Evolutionary conservation across 257 asterid species (phyloP).

Genomic region (Solanum pennellii): DNA sequence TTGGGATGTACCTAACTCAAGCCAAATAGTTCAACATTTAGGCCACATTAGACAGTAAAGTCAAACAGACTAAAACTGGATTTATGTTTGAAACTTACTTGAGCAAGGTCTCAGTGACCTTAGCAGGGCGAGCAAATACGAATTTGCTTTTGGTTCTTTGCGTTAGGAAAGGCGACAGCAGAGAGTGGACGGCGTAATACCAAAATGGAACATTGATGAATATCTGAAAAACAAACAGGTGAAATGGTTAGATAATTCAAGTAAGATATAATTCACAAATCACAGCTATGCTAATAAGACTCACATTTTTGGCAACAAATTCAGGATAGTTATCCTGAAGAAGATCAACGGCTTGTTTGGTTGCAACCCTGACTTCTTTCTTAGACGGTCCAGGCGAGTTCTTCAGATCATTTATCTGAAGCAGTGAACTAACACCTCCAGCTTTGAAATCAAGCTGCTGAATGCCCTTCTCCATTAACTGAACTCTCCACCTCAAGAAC

Average conservation of each 20-base stretch:
- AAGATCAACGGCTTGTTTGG: conserved; percentile 48
- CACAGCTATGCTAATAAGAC: not conserved
- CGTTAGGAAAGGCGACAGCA: conserved; percentile 63
- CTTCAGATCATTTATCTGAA: conserved; percentile 63
- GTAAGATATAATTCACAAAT: not conserved
- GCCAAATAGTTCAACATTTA: not conserved
- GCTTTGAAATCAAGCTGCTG: conserved; percentile 55
- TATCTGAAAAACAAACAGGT: conserved; percentile 31
- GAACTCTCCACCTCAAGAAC: conserved; percentile 75
- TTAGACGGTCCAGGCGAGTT: conserved; percentile 52
- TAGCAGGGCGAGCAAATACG: conserved; percentile 62
- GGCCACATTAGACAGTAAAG: not conserved
- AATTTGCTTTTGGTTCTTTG: conserved; percentile 75
- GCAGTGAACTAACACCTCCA: conserved; percentile 40
- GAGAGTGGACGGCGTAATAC: conserved; percentile 59
- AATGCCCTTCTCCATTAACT: conserved; percentile 67
- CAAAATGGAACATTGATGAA: conserved; percentile 79
- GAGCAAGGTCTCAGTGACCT: conserved; percentile 70
- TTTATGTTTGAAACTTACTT: conserved; percentile 34
- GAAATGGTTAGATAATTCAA: not conserved
- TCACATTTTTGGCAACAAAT: conserved; percentile 67
- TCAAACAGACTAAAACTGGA: not conserved
- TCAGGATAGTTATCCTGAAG: conserved; percentile 87
- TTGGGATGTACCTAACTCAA: conserved; percentile 53
- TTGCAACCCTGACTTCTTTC: conserved; percentile 59